Base-by-base conservation (phyloP, 768 basidiomycete species). In the Leccinum sublutescens region DNA sequence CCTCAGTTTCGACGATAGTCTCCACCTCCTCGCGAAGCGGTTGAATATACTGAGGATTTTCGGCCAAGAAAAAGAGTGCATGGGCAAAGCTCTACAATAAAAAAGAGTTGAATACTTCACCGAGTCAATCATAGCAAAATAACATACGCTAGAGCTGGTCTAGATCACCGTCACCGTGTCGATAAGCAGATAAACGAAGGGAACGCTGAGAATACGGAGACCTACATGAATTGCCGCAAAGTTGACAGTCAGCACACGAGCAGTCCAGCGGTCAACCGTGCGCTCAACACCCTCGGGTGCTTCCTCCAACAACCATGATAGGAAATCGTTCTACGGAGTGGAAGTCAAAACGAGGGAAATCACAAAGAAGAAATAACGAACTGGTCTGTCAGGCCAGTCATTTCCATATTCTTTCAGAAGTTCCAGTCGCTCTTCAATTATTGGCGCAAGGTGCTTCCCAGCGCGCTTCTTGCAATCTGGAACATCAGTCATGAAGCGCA, bases 1-100 rank as follows among this genome's bases (percentile, higher is more conserved):
- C 62, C 8, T 63, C 62, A 12, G 58, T 48, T 21, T 58, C 56
- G 15, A 62, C 54, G 7, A 63, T 56, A 8, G 56, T 4, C 10
- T 52, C 51, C 5, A 52, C 51, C 7, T 52, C 51, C 4, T 52
- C 33, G 4, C 33, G 51, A 52, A 52, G 51, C 49, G 56, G 15
- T 29, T 58, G 45, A 9, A 62, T 59, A 54, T 70, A 75, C 52
- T 75, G 60, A 1, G 78, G 74, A 21, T 73, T 55, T 8, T 73
- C 68, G 11, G 77, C 77, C 9, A 80, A 66, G 57, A 72, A 58
- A 53, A 71, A 76, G 1, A 79, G 61, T 3, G 74, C 75, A 48
- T 76, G 73, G 0, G 33, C 64, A 40, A 76, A 68, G 45, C 66
- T 74, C 75, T 76, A 33, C 0, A 53, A 12, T 12, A 10, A 36